Evolutionary conservation across 1,139 yeast species (phyloP).

Genomic region (Taiozyma sp.): DNA sequence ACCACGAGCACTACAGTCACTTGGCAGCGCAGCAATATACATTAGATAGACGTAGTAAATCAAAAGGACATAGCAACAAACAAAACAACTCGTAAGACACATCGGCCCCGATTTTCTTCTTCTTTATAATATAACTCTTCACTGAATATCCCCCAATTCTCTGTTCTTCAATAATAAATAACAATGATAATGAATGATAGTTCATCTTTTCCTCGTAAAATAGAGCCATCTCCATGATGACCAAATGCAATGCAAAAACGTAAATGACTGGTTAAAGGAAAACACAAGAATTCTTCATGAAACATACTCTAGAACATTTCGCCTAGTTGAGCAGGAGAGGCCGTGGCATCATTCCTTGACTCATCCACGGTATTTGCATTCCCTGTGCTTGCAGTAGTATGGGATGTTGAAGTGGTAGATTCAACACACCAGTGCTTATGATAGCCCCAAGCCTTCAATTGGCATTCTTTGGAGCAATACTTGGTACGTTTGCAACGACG

Average conservation of each 20-base stretch:
- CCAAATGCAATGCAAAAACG: not conserved
- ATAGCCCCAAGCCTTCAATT: slow-evolving; percentile 85
- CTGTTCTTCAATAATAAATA: not conserved
- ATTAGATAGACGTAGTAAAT: not conserved
- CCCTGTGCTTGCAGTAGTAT: not conserved
- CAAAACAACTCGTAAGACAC: not conserved
- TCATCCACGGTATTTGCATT: not conserved
- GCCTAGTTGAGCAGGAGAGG: not conserved
- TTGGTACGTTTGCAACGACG: slow-evolving; percentile 91
- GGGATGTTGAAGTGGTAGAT: slow-evolving; percentile 13
- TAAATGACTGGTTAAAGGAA: not conserved
- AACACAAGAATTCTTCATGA: not conserved
- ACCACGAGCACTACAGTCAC: not conserved
- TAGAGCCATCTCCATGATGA: not conserved
- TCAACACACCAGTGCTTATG: slow-evolving; percentile 94
- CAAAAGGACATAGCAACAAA: not conserved
- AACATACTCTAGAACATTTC: not conserved
- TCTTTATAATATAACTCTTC: not conserved
- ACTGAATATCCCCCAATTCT: not conserved
- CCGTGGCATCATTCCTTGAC: not conserved
- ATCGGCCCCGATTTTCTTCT: not conserved
- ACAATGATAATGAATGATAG: not conserved
- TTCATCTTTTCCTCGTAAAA: not conserved
- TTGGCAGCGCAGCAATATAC: not conserved
- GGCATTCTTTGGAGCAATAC: slow-evolving; percentile 91